A percentile compares a stretch with the other conserved stretches of the same genome.
Evolutionary conservation across 108 stramenopile genomes (phyloP).

Genomic region (Parietichytrium sp.): DNA sequence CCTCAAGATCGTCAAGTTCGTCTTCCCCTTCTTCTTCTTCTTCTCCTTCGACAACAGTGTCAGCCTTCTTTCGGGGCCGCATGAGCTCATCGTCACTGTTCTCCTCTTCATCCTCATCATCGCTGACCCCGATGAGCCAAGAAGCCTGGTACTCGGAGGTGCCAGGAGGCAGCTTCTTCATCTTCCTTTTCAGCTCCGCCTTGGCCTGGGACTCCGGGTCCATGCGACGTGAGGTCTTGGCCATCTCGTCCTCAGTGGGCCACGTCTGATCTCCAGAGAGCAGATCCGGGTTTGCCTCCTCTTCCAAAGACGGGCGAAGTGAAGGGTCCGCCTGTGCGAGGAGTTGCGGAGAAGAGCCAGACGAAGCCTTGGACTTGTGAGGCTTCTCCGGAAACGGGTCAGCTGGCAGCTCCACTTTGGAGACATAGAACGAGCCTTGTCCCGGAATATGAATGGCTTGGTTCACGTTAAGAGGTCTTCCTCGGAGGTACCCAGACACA

Average conservation of each 20-base stretch:
- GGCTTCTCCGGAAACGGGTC: not conserved
- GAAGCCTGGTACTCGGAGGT: slow-evolving; percentile 93
- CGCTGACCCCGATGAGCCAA: slow-evolving; percentile 83
- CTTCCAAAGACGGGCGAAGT: slow-evolving; percentile 71
- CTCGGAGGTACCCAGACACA: slow-evolving; percentile 85
- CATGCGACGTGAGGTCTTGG: slow-evolving; percentile 34
- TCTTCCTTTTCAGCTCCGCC: slow-evolving; percentile 52
- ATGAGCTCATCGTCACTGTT: slow-evolving; percentile 62
- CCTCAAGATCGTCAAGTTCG: slow-evolving; percentile 71
- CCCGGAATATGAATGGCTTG: slow-evolving; percentile 79
- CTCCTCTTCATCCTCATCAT: slow-evolving; percentile 61
- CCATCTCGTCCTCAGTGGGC: slow-evolving; percentile 87
- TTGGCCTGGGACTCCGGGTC: slow-evolving; percentile 38
- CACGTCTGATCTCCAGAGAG: slow-evolving; percentile 97
- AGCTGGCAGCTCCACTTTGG: not conserved
- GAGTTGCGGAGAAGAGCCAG: slow-evolving; percentile 12
- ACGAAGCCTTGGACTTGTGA: slow-evolving; percentile 37
- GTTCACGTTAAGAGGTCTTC: slow-evolving; percentile 79
- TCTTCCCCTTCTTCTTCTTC: slow-evolving; percentile 43
- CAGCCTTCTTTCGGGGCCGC: slow-evolving; percentile 62
- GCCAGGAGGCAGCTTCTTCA: slow-evolving; percentile 67
- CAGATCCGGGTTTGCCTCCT: slow-evolving; percentile 85
- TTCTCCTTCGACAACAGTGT: slow-evolving; percentile 50
- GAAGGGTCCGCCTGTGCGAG: slow-evolving; percentile 56
- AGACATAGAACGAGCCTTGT: slow-evolving; percentile 81